These are phyloP conservation scores for Chytriomyces confervae DNA, from an alignment of 192 early-diverging fungal genomes.

Conservation along the genomic window DNA sequence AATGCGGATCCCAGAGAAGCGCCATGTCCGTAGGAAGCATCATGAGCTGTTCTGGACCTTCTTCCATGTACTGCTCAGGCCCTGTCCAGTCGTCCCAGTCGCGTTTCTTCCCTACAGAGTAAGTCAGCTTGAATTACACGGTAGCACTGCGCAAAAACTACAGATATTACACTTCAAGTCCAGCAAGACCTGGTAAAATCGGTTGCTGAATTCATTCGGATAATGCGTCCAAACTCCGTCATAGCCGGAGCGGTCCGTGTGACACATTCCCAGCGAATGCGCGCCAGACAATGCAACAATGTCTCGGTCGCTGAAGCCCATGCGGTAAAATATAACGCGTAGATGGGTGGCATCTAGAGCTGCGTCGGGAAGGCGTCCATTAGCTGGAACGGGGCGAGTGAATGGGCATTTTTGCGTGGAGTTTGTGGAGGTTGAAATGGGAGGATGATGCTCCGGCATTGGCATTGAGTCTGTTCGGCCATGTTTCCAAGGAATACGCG, in stretches of 20 bases:
- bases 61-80: constrained; percentile 86
- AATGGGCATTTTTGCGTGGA: too few relatives aligned
- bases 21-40: constrained; percentile 66
- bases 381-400: constrained; percentile 52
- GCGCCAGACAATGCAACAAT: constrained; percentile 69
- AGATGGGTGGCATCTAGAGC: constrained; percentile 63
- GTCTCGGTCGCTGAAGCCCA: constrained; percentile 75
- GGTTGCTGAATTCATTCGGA: constrained; percentile 89
- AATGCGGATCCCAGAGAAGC: constrained; percentile 62
- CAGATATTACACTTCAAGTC: constrained; percentile 31
- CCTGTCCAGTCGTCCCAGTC: constrained; percentile 68
- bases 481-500: constrained; percentile 65
- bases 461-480: constrained; percentile 30
- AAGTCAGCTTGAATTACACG: too few relatives aligned
- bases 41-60: constrained; percentile 64
- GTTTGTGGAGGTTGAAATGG: background rate
- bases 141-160: too few relatives aligned
- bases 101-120: constrained; percentile 49
- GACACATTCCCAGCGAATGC: constrained; percentile 55
- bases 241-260: constrained; percentile 57
- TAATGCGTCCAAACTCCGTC: constrained; percentile 78
- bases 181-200: constrained; percentile 73
- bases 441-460: too few relatives aligned
- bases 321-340: constrained; percentile 60
- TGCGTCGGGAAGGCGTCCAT: constrained; percentile 72